Conservation (phyloP, 768 basidiomycete species). For the Boletus barrowsii region DNA sequence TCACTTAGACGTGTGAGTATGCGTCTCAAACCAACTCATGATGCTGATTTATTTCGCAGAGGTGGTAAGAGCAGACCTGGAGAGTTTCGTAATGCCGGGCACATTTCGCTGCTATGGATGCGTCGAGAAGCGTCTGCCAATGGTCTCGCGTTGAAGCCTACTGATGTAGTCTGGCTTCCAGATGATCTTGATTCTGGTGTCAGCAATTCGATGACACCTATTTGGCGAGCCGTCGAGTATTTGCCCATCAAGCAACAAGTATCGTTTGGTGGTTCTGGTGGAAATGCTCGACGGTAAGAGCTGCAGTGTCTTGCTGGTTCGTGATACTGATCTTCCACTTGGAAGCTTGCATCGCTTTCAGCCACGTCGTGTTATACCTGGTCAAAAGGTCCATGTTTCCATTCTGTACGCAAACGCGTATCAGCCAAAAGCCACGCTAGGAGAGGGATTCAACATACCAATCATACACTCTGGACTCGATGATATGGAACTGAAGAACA, state of each 20-base stretch:
- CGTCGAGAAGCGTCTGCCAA: slow-evolving; percentile 24
- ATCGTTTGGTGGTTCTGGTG: slow-evolving; percentile 16
- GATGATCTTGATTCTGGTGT: slow-evolving; percentile 23
- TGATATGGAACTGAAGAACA: background rate
- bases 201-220: slow-evolving; percentile 16
- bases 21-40: accelerated
- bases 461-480: background rate
- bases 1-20: slow-evolving; percentile 35
- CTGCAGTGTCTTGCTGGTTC: background rate
- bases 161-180: slow-evolving; percentile 28
- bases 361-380: slow-evolving; percentile 26
- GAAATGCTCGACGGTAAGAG: slow-evolving; percentile 16
- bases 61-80: slow-evolving; percentile 25
- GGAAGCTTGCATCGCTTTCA: slow-evolving; percentile 14
- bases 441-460: slow-evolving; percentile 25
- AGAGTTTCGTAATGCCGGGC: slow-evolving; percentile 18
- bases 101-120: slow-evolving; percentile 33
- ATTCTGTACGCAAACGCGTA: slow-evolving; percentile 22
- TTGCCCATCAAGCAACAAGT: slow-evolving; percentile 24
- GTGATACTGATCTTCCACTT: background rate
- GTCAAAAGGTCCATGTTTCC: slow-evolving; percentile 27
- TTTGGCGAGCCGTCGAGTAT: slow-evolving; percentile 18
- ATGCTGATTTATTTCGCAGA: slow-evolving; percentile 6
- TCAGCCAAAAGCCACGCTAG: slow-evolving; percentile 15
- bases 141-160: slow-evolving; percentile 27